Evolutionary conservation across 495 filamentous ascomycete species (phyloP).

Genomic region (Lasiosphaeria ovina): DNA sequence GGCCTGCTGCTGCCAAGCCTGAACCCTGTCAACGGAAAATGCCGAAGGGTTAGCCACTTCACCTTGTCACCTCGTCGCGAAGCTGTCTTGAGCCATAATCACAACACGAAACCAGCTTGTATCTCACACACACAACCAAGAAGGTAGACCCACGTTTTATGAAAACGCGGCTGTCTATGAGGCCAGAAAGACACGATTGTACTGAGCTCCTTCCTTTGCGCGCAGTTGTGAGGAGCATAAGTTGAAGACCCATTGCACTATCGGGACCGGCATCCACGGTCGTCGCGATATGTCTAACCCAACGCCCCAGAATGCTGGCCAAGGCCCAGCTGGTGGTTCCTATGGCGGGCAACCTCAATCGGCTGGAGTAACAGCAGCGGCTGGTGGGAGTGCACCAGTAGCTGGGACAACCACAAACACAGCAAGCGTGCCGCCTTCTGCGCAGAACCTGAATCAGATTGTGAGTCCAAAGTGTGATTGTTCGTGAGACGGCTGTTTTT

Average conservation of each 20-base stretch:
- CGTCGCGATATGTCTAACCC: conserved; percentile 18
- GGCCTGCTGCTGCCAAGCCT: no score
- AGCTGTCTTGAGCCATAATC: neutral
- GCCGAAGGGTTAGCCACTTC: neutral
- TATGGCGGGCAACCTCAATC: conserved; percentile 29
- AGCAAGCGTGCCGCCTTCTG: conserved; percentile 54
- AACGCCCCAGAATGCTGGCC: conserved; percentile 10
- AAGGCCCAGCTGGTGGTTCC: conserved; percentile 17
- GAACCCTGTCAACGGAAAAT: neutral
- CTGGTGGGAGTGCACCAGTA: conserved; percentile 19
- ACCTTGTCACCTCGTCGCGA: conserved; percentile 1
- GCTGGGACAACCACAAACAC: conserved; percentile 30
- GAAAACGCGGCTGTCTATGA: no score
- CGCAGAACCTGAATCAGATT: conserved; percentile 93
- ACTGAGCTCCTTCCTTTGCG: no score
- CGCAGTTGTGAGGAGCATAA: no score
- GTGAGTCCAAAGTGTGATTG: conserved; percentile 42
- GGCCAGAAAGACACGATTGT: no score
- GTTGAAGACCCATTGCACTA: no score
- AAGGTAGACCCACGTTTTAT: no score
- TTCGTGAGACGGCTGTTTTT: no score
- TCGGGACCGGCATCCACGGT: neutral
- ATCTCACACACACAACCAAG: no score
- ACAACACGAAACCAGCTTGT: no score
- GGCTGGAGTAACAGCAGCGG: conserved; percentile 18